Percentiles rank a stretch among this genome's conserved stretches.
These are phyloP conservation scores for Polygonum aviculare DNA, from an alignment of 148 eudicot genomes.

Conservation along the genomic window DNA sequence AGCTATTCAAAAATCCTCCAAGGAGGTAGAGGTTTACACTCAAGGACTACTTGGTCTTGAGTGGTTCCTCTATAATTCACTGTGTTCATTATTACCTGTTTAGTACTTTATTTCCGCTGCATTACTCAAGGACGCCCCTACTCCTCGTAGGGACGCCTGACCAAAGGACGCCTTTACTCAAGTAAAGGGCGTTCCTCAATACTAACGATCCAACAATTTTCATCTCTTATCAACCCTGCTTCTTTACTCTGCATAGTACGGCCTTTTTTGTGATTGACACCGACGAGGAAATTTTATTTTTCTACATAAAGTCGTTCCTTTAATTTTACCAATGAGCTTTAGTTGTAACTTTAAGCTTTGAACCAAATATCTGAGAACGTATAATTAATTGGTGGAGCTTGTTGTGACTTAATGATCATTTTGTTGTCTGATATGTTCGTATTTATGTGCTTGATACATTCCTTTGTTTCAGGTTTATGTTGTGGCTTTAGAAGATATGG, in stretches of 20 bases:
- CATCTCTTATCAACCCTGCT: not conserved
- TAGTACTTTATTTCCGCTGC: too few relatives aligned
- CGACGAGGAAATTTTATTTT: not conserved
- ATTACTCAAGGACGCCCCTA: too few relatives aligned
- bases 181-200: too few relatives aligned
- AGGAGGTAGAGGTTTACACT: too few relatives aligned
- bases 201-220: too few relatives aligned
- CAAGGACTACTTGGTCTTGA: too few relatives aligned
- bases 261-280: not conserved
- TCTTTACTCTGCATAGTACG: not conserved
- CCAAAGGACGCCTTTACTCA: too few relatives aligned
- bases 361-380: not conserved
- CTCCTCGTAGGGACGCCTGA: too few relatives aligned
- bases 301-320: not conserved
- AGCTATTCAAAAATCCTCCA: too few relatives aligned
- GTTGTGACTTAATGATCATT: not conserved
- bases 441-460: not conserved
- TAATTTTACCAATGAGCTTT: not conserved
- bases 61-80: too few relatives aligned
- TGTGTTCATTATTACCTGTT: too few relatives aligned
- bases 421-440: not conserved
- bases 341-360: not conserved
- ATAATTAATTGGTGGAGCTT: not conserved
- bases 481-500: constrained; percentile 99
- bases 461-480: constrained; percentile 61